Percentiles rank a stretch among this genome's conserved stretches.
These are phyloP conservation scores for Penicillium bialowiezense DNA, from an alignment of 495 filamentous ascomycete genomes.

Conservation along the genomic window DNA sequence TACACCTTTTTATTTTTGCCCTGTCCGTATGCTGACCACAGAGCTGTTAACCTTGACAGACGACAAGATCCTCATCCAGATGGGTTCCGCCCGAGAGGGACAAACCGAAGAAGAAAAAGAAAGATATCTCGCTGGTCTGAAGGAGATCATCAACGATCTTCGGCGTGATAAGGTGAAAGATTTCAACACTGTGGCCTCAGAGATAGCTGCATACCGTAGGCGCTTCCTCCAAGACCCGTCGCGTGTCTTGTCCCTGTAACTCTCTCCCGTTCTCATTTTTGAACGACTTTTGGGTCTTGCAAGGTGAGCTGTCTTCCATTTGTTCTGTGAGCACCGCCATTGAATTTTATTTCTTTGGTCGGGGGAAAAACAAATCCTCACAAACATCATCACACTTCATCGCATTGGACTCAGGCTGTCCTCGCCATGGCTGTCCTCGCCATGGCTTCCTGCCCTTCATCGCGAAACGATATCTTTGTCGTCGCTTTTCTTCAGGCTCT, in stretches of 20 bases:
- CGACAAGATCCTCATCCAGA: slow-evolving; percentile 79
- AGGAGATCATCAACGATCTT: slow-evolving; percentile 70
- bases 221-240: slow-evolving; percentile 58
- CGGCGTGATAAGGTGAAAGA: slow-evolving; percentile 72
- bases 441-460: slow-evolving; percentile 1
- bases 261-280: slow-evolving; percentile 2
- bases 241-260: slow-evolving; percentile 48
- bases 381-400: slow-evolving; percentile 1
- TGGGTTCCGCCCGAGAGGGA: slow-evolving; percentile 71
- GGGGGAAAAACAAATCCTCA: slow-evolving; percentile 5
- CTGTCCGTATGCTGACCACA: slow-evolving; percentile 59
- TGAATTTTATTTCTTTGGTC: background rate
- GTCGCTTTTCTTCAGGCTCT: slow-evolving; percentile 3
- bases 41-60: slow-evolving; percentile 60
- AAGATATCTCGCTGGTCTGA: slow-evolving; percentile 72
- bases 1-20: slow-evolving; percentile 17
- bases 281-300: slow-evolving; percentile 14
- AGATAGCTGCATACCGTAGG: slow-evolving; percentile 81
- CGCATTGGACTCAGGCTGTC: slow-evolving; percentile 2
- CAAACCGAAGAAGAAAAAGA: slow-evolving; percentile 66
- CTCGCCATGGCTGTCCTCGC: slow-evolving; percentile 4
- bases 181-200: slow-evolving; percentile 73
- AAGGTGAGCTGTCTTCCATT: slow-evolving; percentile 32
- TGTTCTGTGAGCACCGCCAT: slow-evolving; percentile 10
- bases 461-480: slow-evolving; percentile 7